Evolutionary conservation across 768 basidiomycete species (phyloP).

Genomic region (Lyophyllum shimeji): DNA sequence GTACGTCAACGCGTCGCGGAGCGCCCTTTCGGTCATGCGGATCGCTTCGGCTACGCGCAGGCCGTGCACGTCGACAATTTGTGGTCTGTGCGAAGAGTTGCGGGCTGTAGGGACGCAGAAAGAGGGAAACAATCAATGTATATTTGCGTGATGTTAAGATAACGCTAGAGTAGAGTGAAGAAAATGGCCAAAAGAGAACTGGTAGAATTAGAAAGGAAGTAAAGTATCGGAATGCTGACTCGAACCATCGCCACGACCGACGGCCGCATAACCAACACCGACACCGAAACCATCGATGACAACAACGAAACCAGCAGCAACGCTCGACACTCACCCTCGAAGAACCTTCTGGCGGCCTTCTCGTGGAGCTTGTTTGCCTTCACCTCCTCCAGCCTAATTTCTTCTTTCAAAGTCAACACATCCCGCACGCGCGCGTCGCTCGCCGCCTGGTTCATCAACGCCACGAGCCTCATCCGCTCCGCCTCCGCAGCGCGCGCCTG

Average conservation of each 20-base stretch:
- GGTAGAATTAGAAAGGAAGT: background rate
- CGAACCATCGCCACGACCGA: too few species aligned
- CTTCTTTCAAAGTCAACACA: slow-evolving; percentile 36
- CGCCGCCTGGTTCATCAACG: slow-evolving; percentile 27
- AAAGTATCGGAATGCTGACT: too few species aligned
- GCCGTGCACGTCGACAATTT: slow-evolving; percentile 50
- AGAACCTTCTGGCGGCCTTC: slow-evolving; percentile 46
- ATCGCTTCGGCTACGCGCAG: slow-evolving; percentile 48
- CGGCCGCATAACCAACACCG: too few species aligned
- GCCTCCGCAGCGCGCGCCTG: slow-evolving; percentile 40
- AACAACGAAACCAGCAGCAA: background rate
- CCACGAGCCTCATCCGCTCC: slow-evolving; percentile 24
- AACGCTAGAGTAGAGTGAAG: background rate
- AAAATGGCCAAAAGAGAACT: too few species aligned
- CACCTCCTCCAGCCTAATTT: slow-evolving; percentile 35
- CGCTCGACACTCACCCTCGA: slow-evolving; percentile 34
- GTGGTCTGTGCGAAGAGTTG: slow-evolving; percentile 32
- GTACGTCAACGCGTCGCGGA: slow-evolving; percentile 35
- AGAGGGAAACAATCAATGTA: slow-evolving; percentile 1
- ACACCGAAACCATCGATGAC: too few species aligned
- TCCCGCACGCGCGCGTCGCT: slow-evolving; percentile 33
- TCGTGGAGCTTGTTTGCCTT: slow-evolving; percentile 38
- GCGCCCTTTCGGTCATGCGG: slow-evolving; percentile 39
- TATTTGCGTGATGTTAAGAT: background rate
- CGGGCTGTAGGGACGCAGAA: slow-evolving; percentile 28